Evolutionary conservation across 2,329 filamentous ascomycete genomes (phyloP).

Genomic region (Anthostomella pinea): DNA sequence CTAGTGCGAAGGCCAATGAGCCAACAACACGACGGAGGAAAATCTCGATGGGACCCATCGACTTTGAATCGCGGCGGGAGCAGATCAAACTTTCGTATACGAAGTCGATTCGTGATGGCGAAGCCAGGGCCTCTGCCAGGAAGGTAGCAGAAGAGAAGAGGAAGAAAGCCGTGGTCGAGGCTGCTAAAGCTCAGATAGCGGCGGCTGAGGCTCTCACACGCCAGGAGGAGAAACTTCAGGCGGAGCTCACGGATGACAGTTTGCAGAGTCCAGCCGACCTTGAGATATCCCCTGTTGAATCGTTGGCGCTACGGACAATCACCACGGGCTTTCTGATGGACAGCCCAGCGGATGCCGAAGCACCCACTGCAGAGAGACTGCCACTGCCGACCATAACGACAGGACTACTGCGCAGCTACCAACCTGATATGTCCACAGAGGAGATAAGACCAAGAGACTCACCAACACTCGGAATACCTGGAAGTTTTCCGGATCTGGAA

Average conservation of each 20-base stretch:
- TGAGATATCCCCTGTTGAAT: conserved; percentile 4
- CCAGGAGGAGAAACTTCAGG: conserved; percentile 15
- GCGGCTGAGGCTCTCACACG: conserved; percentile 38
- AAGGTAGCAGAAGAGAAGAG: conserved; percentile 54
- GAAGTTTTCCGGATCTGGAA: conserved; percentile 51
- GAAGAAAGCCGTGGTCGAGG: conserved; percentile 45
- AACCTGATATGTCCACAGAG: conserved; percentile 9
- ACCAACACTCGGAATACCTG: conserved; percentile 64
- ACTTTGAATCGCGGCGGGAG: conserved; percentile 79
- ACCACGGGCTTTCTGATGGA: conserved; percentile 10
- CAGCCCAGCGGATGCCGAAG: conserved; percentile 13
- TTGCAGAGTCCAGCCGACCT: conserved; percentile 4
- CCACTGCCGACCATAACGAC: conserved; percentile 20
- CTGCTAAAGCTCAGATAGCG: conserved; percentile 37
- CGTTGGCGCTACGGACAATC: conserved; percentile 5
- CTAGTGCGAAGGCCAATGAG: conserved; percentile 38
- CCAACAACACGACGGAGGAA: conserved; percentile 45
- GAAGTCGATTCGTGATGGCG: conserved; percentile 74
- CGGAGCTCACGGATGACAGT: conserved; percentile 10
- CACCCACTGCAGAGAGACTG: conserved; percentile 15
- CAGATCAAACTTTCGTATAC: conserved; percentile 83
- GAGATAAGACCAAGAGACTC: conserved; percentile 47
- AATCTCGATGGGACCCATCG: conserved; percentile 68
- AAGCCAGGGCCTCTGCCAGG: conserved; percentile 51
- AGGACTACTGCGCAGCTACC: conserved; percentile 12